A percentile compares a stretch with the other conserved stretches of the same genome.
These are phyloP conservation scores for Stephanodiscus triporus DNA, from an alignment of 108 stramenopile species.

Conservation along the genomic window DNA sequence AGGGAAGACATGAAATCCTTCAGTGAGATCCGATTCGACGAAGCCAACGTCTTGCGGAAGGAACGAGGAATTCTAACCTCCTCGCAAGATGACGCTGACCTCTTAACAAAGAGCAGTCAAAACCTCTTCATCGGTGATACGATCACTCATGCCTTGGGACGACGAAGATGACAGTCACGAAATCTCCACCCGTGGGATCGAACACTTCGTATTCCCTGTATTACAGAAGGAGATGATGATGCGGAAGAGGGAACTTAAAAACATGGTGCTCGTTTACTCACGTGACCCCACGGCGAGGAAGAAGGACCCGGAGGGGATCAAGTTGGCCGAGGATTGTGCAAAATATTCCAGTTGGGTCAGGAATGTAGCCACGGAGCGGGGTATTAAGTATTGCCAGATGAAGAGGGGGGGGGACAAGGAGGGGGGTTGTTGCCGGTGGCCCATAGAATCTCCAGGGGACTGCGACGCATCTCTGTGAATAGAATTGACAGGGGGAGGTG, in stretches of 20 bases:
- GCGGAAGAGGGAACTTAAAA: slow-evolving; percentile 20
- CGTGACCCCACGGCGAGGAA: not conserved
- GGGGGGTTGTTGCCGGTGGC: slow-evolving; percentile 11
- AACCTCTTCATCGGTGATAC: slow-evolving; percentile 29
- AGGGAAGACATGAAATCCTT: slow-evolving; percentile 20
- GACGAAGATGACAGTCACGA: slow-evolving; percentile 26
- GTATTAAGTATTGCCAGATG: slow-evolving; percentile 29
- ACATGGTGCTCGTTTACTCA: slow-evolving; percentile 19
- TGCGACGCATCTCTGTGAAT: not conserved
- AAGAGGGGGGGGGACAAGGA: slow-evolving; percentile 22
- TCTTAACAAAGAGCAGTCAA: not conserved
- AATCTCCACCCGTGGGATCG: slow-evolving; percentile 24
- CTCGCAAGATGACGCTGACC: slow-evolving; percentile 28
- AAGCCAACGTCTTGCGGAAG: slow-evolving; percentile 35
- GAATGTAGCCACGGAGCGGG: slow-evolving; percentile 19
- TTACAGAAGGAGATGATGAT: slow-evolving; percentile 26
- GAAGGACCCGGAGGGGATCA: slow-evolving; percentile 18
- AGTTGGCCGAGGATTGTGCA: slow-evolving; percentile 8
- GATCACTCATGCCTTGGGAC: slow-evolving; percentile 23
- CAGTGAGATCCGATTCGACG: slow-evolving; percentile 30
- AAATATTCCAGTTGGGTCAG: slow-evolving; percentile 13
- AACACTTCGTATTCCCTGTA: slow-evolving; percentile 29
- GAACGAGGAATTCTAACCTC: slow-evolving; percentile 27
- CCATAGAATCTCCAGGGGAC: not conserved
- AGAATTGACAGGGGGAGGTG: not conserved